Percentiles rank a stretch among this genome's conserved stretches.
These are phyloP conservation scores for Trichocladium uniseriatum DNA, from an alignment of 495 filamentous ascomycete species.

Conservation along the genomic window DNA sequence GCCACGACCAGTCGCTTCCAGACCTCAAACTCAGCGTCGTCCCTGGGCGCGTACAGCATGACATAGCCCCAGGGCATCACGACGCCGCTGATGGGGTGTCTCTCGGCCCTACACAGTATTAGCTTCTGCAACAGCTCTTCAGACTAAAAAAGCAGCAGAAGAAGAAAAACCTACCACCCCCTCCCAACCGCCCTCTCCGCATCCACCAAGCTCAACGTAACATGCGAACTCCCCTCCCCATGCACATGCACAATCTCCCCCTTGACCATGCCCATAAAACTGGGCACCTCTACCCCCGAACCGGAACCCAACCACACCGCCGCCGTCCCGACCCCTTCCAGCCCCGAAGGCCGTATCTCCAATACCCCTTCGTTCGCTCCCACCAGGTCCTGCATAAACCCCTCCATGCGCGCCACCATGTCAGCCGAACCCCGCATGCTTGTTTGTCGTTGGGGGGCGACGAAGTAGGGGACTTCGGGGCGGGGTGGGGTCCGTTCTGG, in stretches of 20 bases:
- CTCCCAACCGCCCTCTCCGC: not conserved
- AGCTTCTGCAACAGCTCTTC: not conserved
- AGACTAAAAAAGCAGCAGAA: not conserved
- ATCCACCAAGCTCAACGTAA: conserved; percentile 2
- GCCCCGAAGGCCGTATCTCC: not conserved
- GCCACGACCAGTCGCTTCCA: not conserved
- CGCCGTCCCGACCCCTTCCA: not conserved
- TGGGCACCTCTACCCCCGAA: not conserved
- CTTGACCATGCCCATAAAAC: not conserved
- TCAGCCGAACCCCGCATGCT: not conserved
- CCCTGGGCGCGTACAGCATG: conserved; percentile 1
- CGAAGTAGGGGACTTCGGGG: not conserved
- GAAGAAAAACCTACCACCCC: not conserved
- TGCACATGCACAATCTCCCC: conserved; percentile 1
- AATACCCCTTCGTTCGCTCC: not conserved
- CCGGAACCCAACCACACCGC: not conserved
- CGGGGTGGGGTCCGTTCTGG: too few relatives aligned
- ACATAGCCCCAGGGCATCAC: conserved; percentile 1
- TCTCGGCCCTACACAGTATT: not conserved
- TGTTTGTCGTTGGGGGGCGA: not conserved
- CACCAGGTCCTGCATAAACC: not conserved
- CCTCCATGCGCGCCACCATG: not conserved
- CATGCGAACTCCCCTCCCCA: not conserved
- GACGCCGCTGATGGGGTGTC: not conserved
- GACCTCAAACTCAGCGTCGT: conserved; percentile 1